Percentiles rank a stretch among this genome's conserved stretches.
These are phyloP conservation scores for Senna siamea DNA, from an alignment of 306 rosid genomes.

Conservation along the genomic window DNA sequence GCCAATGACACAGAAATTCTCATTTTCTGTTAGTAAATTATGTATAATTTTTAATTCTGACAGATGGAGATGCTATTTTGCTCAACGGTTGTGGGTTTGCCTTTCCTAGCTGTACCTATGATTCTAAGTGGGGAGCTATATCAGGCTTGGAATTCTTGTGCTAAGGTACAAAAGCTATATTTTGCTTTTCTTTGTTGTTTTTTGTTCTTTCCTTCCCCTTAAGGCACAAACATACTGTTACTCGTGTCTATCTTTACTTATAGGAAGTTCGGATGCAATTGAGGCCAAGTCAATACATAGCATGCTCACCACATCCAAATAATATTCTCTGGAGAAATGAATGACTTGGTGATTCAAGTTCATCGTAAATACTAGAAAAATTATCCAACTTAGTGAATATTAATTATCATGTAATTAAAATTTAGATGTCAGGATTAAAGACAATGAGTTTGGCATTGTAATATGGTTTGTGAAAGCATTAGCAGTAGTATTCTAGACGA, in stretches of 20 bases:
- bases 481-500: no score
- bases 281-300: no score
- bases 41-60: not conserved
- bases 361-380: not conserved
- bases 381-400: not conserved
- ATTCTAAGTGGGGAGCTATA: slow-evolving; percentile 65
- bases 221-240: not conserved
- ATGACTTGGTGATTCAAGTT: not conserved
- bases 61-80: slow-evolving; percentile 76
- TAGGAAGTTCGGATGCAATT: not conserved
- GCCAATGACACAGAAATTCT: not conserved
- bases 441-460: not conserved
- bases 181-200: not conserved
- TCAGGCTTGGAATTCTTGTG: slow-evolving; percentile 68
- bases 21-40: not conserved
- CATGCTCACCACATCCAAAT: no score
- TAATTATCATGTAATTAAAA: no score
- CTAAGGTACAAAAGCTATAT: slow-evolving; percentile 39
- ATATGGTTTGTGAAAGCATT: not conserved
- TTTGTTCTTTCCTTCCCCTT: not conserved
- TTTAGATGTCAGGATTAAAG: not conserved
- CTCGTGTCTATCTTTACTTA: no score
- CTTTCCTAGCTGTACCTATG: slow-evolving; percentile 61
- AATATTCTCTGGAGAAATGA: no score
- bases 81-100: slow-evolving; percentile 67